A percentile compares a stretch with the other conserved stretches of the same genome.
Evolutionary conservation across 2,329 filamentous ascomycete species (phyloP).

Genomic region (Aspergillus sp.): DNA sequence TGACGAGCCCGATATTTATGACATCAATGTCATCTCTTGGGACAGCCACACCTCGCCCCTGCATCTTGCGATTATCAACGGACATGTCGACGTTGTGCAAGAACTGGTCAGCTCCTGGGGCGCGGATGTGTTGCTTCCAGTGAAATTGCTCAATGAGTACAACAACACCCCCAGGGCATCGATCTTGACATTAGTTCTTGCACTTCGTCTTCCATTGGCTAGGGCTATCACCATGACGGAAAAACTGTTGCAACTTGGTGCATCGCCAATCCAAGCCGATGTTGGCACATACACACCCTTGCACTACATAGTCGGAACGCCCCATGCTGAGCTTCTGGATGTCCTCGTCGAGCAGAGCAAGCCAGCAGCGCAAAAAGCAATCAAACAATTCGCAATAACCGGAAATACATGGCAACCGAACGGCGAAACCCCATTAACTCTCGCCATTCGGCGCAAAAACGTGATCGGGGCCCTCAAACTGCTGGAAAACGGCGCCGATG

Average conservation of each 20-base stretch:
- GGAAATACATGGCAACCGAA: conserved; percentile 14
- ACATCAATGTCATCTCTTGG: conserved; percentile 78
- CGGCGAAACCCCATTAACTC: conserved; percentile 41
- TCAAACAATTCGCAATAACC: conserved; percentile 62
- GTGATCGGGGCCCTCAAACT: conserved; percentile 57
- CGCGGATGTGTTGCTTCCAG: conserved; percentile 71
- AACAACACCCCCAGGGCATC: conserved; percentile 55
- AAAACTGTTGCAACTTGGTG: conserved; percentile 67
- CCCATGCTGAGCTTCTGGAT: conserved; percentile 46
- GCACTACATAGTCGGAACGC: conserved; percentile 60
- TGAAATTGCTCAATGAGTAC: conserved; percentile 58
- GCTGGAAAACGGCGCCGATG: conserved; percentile 61
- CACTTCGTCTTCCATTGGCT: conserved; percentile 61
- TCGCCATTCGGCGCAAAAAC: conserved; percentile 58
- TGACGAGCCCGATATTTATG: conserved; percentile 74
- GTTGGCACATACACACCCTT: conserved; percentile 63
- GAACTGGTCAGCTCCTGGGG: conserved; percentile 70
- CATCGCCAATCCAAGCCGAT: conserved; percentile 72
- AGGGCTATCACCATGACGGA: conserved; percentile 65
- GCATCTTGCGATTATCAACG: conserved; percentile 74
- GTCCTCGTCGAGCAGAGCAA: conserved; percentile 55
- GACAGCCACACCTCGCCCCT: conserved; percentile 71
- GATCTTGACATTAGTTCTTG: conserved; percentile 69
- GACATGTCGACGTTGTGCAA: conserved; percentile 67
- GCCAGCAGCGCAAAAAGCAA: conserved; percentile 59